These are phyloP conservation scores for Oldenlandia corymbosa DNA, from an alignment of 257 asterid species.

Conservation along the genomic window DNA sequence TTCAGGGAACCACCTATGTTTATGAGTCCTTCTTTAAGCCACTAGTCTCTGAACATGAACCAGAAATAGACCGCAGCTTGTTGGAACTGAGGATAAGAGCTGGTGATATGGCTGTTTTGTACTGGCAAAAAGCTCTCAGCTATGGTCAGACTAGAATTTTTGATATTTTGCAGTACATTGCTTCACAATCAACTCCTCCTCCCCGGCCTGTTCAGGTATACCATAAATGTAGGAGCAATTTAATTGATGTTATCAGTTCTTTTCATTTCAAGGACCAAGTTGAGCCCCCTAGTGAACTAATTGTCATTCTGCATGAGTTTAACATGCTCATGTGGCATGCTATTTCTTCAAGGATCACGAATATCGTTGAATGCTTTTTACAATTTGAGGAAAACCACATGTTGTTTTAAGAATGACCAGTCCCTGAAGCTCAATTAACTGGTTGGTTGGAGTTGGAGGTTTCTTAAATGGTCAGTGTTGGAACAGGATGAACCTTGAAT, in stretches of 20 bases:
- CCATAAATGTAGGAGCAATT: neutral
- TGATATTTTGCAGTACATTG: slow-evolving; percentile 73
- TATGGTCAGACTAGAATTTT: slow-evolving; percentile 78
- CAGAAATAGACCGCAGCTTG: slow-evolving; percentile 84
- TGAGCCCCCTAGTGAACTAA: neutral
- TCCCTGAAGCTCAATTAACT: no score
- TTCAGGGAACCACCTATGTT: slow-evolving; percentile 89
- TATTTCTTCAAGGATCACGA: neutral
- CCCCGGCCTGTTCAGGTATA: slow-evolving; percentile 64
- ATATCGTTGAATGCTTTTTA: neutral
- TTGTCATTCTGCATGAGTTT: neutral
- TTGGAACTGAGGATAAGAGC: slow-evolving; percentile 73
- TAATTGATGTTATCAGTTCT: neutral
- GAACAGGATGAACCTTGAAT: neutral
- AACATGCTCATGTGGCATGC: neutral
- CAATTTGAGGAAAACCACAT: neutral
- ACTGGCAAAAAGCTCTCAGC: slow-evolving; percentile 58
- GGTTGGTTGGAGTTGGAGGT: no score
- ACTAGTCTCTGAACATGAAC: slow-evolving; percentile 68
- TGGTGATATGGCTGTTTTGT: slow-evolving; percentile 60
- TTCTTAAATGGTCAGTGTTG: neutral
- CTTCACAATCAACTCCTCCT: slow-evolving; percentile 66
- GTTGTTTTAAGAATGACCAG: neutral
- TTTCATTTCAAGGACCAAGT: neutral
- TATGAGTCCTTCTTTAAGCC: slow-evolving; percentile 91